These are phyloP conservation scores for Fusarium praegraminearum DNA, from an alignment of 2,329 filamentous ascomycete genomes.

Conservation along the genomic window DNA sequence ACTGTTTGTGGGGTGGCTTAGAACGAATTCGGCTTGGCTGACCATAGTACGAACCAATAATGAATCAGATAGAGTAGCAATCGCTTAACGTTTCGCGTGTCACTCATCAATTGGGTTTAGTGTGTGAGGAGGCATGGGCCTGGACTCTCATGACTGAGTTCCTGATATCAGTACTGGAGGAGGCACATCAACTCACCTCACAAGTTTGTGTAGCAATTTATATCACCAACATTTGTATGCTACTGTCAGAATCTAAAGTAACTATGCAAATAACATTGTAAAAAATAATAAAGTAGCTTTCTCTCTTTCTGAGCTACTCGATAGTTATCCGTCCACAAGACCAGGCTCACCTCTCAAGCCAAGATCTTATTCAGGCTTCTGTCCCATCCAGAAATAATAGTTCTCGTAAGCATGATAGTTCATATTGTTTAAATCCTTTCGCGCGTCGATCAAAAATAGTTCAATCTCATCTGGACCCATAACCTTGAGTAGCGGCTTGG, in stretches of 20 bases:
- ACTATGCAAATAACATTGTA: accelerated
- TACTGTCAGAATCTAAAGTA: background rate
- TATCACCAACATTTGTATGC: too few relatives aligned
- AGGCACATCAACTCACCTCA: too few relatives aligned
- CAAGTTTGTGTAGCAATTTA: too few relatives aligned
- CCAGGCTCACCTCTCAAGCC: too few relatives aligned
- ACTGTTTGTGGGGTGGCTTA: background rate
- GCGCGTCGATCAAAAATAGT: constrained; percentile 28
- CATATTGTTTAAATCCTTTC: constrained; percentile 30
- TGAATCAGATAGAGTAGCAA: background rate
- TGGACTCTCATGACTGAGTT: background rate
- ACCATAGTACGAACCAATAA: background rate
- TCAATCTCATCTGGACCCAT: constrained; percentile 37
- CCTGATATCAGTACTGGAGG: too few relatives aligned
- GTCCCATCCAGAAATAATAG: constrained; percentile 46
- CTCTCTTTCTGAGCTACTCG: background rate
- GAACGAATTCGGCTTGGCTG: background rate
- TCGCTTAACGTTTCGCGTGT: background rate
- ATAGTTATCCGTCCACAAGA: background rate
- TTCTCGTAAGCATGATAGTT: constrained; percentile 42
- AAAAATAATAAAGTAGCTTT: background rate
- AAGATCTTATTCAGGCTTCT: constrained; percentile 9
- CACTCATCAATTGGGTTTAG: background rate
- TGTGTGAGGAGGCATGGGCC: background rate
- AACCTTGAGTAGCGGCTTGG: constrained; percentile 37